Conservation (phyloP, 495 filamentous ascomycete species). For the Penicillium roqueforti region DNA sequence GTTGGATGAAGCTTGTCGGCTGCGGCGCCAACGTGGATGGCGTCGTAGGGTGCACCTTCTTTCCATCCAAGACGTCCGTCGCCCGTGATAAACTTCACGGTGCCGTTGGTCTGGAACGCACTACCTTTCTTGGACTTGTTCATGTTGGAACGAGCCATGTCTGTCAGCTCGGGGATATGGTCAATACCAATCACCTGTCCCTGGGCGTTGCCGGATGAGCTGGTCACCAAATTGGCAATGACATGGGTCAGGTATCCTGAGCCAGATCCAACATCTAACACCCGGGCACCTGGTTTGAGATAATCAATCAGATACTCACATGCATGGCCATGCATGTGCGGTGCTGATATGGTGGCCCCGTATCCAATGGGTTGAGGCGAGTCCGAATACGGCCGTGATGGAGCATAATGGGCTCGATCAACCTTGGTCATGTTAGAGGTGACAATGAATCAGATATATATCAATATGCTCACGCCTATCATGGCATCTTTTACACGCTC, state of each 20-base stretch:
- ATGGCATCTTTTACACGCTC: constrained; percentile 73
- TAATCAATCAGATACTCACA: constrained; percentile 63
- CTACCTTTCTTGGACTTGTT: constrained; percentile 63
- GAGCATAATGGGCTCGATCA: constrained; percentile 80
- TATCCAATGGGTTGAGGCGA: constrained; percentile 87
- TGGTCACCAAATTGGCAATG: constrained; percentile 71
- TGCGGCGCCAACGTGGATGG: constrained; percentile 93
- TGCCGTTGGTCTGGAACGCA: constrained; percentile 53
- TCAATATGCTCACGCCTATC: constrained; percentile 54
- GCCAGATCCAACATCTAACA: constrained; percentile 88
- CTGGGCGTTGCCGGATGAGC: constrained; percentile 24
- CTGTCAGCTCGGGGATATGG: constrained; percentile 74
- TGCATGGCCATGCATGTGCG: constrained; percentile 92
- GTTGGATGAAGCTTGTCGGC: constrained; percentile 67
- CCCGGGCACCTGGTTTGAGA: constrained; percentile 49
- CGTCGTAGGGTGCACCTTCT: constrained; percentile 66
- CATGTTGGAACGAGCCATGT: constrained; percentile 72
- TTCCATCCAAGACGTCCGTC: constrained; percentile 80
- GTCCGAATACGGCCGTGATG: constrained; percentile 77
- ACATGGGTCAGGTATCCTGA: constrained; percentile 91
- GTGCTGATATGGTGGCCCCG: constrained; percentile 86
- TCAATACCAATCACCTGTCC: constrained; percentile 79
- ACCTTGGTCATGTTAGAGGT: constrained; percentile 51
- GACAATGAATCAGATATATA: neutral
- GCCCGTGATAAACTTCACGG: constrained; percentile 71